Percentiles rank a stretch among this genome's conserved stretches.
phyloP scores from a whole-genome alignment of 306 rosid genomes.

The Clitoria ternatea region DNA sequence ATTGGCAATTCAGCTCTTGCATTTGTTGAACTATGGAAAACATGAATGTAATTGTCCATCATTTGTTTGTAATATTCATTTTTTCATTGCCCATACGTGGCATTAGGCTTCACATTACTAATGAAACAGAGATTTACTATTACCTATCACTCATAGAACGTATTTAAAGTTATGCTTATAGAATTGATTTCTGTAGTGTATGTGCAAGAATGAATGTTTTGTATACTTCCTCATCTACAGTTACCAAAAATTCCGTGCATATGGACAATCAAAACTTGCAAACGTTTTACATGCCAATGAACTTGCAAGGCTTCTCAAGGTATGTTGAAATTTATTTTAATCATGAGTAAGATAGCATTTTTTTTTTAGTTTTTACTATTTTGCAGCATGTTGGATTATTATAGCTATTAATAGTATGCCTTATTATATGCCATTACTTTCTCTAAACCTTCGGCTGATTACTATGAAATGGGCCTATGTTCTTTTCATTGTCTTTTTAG shows the following conservation, averaged over 20 bases:
- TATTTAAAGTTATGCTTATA: neutral
- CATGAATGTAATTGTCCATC: neutral
- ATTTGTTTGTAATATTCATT: neutral
- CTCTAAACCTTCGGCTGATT: neutral
- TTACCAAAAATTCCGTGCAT: conserved; percentile 45
- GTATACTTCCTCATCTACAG: conserved; percentile 29
- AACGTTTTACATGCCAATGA: conserved; percentile 70
- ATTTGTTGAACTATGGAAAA: too few species aligned
- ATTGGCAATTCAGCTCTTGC: neutral
- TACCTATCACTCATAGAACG: neutral
- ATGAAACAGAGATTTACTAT: neutral
- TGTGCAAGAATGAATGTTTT: neutral
- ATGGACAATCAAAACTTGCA: conserved; percentile 79
- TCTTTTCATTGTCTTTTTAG: neutral
- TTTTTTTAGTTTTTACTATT: neutral
- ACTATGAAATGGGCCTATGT: neutral
- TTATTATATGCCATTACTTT: neutral
- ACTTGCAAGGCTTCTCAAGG: conserved; percentile 61
- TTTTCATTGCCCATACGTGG: neutral
- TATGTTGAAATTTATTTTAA: neutral
- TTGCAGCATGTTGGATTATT: neutral
- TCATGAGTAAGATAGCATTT: neutral
- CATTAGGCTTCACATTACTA: neutral
- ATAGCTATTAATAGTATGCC: neutral
- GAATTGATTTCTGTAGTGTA: neutral